Percentiles rank a stretch among this genome's conserved stretches.
These are phyloP conservation scores for Nigrospora sphaerica DNA, from an alignment of 2,329 filamentous ascomycete genomes.

Conservation along the genomic window DNA sequence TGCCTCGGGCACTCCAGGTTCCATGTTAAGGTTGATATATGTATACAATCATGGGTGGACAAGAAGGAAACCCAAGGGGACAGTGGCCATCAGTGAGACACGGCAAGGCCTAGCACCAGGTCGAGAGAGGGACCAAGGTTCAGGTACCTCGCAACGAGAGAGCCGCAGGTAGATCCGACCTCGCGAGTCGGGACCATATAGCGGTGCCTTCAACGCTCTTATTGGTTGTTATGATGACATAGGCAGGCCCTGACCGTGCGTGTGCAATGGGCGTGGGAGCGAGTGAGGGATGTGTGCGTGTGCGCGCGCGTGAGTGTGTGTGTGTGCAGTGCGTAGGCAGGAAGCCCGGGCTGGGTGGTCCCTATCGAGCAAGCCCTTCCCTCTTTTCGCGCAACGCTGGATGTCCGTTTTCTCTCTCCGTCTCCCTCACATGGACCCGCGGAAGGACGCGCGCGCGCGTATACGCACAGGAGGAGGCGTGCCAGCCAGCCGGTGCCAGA, in stretches of 20 bases:
- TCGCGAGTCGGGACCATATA: conserved; percentile 4
- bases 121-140: conserved; percentile 3
- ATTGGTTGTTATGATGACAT: conserved; percentile 2
- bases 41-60: conserved; percentile 22
- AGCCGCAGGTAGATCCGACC: conserved; percentile 2
- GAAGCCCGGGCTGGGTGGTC: no score
- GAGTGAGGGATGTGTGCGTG: no score
- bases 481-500: conserved; percentile 17
- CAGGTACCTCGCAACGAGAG: conserved; percentile 7
- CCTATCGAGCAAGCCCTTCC: no score
- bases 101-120: conserved; percentile 15
- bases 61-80: conserved; percentile 11
- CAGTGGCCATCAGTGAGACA: conserved; percentile 11
- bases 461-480: conserved; percentile 10
- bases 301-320: no score
- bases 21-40: conserved; percentile 48
- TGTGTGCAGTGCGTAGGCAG: no score
- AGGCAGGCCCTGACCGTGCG: neutral
- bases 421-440: no score
- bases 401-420: no score
- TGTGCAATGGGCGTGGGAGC: no score
- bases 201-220: conserved; percentile 1
- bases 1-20: conserved; percentile 49
- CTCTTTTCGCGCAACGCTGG: no score
- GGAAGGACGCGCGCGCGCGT: no score